Percentiles rank a stretch among this genome's conserved stretches.
phyloP scores from a whole-genome alignment of 116 monocot genomes.

The Zostera marina region DNA sequence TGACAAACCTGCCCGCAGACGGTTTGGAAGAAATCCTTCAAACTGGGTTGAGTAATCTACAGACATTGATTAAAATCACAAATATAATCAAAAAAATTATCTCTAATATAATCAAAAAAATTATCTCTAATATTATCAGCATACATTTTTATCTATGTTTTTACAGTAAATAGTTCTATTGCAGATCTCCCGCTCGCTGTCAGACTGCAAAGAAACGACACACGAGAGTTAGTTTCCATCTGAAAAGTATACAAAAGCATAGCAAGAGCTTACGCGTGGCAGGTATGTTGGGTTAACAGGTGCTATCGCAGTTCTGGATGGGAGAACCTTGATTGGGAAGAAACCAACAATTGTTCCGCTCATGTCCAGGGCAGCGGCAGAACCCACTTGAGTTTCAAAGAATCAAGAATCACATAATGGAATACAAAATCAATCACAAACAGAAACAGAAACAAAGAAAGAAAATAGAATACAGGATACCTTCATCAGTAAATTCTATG shows the following conservation, averaged over 20 bases:
- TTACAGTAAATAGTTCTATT: conserved; percentile 82
- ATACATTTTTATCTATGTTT: conserved; percentile 91
- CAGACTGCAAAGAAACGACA: conserved; percentile 21
- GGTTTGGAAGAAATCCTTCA: conserved; percentile 69
- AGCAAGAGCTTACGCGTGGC: conserved; percentile 36
- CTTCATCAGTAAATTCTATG: conserved; percentile 77
- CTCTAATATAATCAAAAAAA: no score
- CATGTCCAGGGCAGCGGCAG: conserved; percentile 48
- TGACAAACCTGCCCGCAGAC: conserved; percentile 61
- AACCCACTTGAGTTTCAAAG: conserved; percentile 42
- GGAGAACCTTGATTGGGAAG: conserved; percentile 75
- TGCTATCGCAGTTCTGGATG: conserved; percentile 86
- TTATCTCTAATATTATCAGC: no score
- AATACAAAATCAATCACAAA: background rate
- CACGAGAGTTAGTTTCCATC: background rate
- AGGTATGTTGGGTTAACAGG: conserved; percentile 71
- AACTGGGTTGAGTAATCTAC: conserved; percentile 53
- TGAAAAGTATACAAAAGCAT: background rate
- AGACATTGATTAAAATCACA: background rate
- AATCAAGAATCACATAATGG: no score
- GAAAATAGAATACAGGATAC: conserved; percentile 20
- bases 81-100: no score
- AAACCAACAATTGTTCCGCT: conserved; percentile 65
- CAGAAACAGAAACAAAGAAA: background rate
- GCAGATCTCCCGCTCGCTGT: conserved; percentile 82